Percentiles rank a stretch among this genome's conserved stretches.
These are phyloP conservation scores for Acacia melanoxylon DNA, from an alignment of 306 rosid genomes.

Conservation along the genomic window DNA sequence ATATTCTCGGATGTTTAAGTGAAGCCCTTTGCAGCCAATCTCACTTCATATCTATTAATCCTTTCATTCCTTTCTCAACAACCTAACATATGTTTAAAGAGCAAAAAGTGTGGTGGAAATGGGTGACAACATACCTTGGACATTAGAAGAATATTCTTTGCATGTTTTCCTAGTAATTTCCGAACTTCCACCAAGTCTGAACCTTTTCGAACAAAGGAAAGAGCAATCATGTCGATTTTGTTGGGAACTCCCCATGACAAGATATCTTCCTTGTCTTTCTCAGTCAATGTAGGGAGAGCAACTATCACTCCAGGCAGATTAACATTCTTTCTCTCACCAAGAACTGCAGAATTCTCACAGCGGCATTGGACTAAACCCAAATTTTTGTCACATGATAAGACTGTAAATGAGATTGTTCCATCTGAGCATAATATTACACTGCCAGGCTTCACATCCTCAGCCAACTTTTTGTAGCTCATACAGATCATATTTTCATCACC, in stretches of 20 bases:
- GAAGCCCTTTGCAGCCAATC: neutral
- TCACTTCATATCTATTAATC: neutral
- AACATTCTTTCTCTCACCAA: conserved; percentile 96
- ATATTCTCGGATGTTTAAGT: neutral
- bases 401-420: conserved; percentile 85
- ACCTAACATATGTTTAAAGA: neutral
- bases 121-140: neutral
- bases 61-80: neutral
- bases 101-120: neutral
- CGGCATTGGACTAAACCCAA: conserved; percentile 74
- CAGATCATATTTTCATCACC: conserved; percentile 80
- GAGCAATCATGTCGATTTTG: neutral
- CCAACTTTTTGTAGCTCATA: conserved; percentile 96
- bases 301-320: conserved; percentile 92
- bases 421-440: conserved; percentile 88
- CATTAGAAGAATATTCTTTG: neutral
- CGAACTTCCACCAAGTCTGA: neutral
- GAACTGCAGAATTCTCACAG: conserved; percentile 91
- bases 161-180: neutral
- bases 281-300: conserved; percentile 91
- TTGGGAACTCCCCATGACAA: neutral
- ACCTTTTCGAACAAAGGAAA: neutral
- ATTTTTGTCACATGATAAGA: conserved; percentile 66
- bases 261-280: neutral
- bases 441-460: conserved; percentile 88